Base-by-base conservation (phyloP, 1,284 basidiomycete genomes). In the Boletus chippewaensis region DNA sequence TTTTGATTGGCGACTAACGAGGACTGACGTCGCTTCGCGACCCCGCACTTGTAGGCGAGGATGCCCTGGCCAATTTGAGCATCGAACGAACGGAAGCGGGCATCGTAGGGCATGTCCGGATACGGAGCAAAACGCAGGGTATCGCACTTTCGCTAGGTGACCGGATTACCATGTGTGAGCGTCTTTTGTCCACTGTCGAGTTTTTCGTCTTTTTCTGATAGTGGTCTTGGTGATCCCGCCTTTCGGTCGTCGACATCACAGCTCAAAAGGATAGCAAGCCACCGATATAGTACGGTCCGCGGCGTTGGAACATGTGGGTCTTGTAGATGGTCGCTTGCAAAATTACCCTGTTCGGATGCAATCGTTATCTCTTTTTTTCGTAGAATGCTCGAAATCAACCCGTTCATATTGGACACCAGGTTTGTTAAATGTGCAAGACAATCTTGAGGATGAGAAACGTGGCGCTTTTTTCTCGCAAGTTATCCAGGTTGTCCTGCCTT, bases 101-200 rank as follows among this genome's bases (percentile, higher is more conserved):
- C 1, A 87, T 96, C 60, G 85, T 85, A 24, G 93, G 93, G 0
- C 93, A 95, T 70, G 91, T 95, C 20, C 81, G 93, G 47, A 96
- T 95, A 63, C 81, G 93, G 52, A 92, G 88, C 65, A 96, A 95
- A 74, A 95, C 91, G 31, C 92, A 95, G 67, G 93, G 93, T 43
- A 97, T 98, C 57, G 95, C 95, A 5, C 75, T 98, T 56, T 93
- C 90, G 31, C 71, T 99, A 57, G 95, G 95, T 22, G 93, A 96
- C 72, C 81, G 88, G 64, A 94, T 95, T 62, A 90, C 88, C n/a
- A 83, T 91, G 78, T 84, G 87, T 89, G 61, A 57, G 81, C 61
- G n/a, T 35, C 34, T 20, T 15, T 13, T 42, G 45, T 20, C 9
- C 13, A 16, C 12, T 38, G 18, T 31, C 12, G 9, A 8, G 0